These are phyloP conservation scores for Arthrinium puccinioides DNA, from an alignment of 2,329 filamentous ascomycete species.

Conservation along the genomic window DNA sequence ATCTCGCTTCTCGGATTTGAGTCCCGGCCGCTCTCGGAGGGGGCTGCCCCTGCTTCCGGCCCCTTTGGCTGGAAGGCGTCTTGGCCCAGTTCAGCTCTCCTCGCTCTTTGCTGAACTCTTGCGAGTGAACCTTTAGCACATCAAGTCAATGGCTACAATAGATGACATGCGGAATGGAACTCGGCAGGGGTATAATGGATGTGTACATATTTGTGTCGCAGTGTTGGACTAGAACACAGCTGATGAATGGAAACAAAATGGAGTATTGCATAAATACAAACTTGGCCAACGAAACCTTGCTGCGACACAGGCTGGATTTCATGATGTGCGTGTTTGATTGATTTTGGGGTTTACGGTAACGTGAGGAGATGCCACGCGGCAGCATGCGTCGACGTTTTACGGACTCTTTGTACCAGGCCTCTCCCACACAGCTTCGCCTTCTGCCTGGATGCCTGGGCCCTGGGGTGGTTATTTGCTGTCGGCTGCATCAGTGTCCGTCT, in stretches of 20 bases:
- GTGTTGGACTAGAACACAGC: conserved; percentile 13
- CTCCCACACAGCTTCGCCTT: too few species aligned
- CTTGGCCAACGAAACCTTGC: too few species aligned
- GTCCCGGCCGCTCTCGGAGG: neutral
- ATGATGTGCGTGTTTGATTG: too few species aligned
- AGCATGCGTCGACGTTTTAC: too few species aligned
- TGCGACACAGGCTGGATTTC: too few species aligned
- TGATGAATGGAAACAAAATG: conserved; percentile 13
- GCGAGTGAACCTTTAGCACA: neutral
- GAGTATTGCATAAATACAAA: conserved; percentile 13
- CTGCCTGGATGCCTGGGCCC: too few species aligned
- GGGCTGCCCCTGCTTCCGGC: neutral
- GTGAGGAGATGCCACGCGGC: too few species aligned
- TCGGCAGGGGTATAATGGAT: conserved; percentile 1
- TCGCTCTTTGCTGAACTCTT: neutral
- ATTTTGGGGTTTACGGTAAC: too few species aligned
- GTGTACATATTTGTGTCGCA: conserved; percentile 20
- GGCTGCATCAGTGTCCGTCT: too few species aligned
- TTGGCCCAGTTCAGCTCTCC: neutral
- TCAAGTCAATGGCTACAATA: neutral
- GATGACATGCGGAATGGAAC: neutral
- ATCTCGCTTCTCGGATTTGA: conserved; percentile 1
- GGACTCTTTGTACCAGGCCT: too few species aligned
- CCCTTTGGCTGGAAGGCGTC: neutral
- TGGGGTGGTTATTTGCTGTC: too few species aligned